Base-by-base conservation (phyloP, 345 rosid species). In the Linum usitatissimum region DNA sequence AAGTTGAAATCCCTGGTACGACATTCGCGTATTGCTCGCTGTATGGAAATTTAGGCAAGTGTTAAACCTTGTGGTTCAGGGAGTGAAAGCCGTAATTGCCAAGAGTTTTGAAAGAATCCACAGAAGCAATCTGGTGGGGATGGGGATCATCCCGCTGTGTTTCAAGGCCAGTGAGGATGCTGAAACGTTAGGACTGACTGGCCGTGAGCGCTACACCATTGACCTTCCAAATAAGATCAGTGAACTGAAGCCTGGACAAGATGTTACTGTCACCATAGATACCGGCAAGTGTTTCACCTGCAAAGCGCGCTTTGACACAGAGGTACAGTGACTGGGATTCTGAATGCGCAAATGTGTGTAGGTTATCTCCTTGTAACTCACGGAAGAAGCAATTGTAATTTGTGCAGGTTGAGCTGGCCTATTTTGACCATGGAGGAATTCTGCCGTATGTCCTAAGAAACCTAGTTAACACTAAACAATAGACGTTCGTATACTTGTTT, bases 41-140 rank as follows among this genome's bases (percentile, higher is more conserved):
- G 51, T 45, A 15, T 45, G 15, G 17, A 15, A 10, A 10, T 45
- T 45, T 18, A 21, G 14, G 9, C 17, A 14, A 63, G 14, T 18
- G 30, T 21, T 57, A 38, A 6, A 7, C 30, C 0, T 13, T 18
- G 9, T 20, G 18, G 4, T 13, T 21, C 59, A 81, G 86, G 86
- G 86, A 53, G 86, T 81, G 70, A 84, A 80, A 81, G 86, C 86
- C 10, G 86, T 81, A 2, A 81, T 80, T 45, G 76, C 86, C 53
- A 84, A 81, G 80, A 84, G 86, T 81, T 84, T 81, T 60, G 90
- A 84, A 81, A 78, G 84, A 68, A 81, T 84, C 66, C 86, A 84
- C 66, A 73, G 86, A 0, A 84, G 86, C 64, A 84, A 81, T 55
- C 69, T 81, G 58, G 86, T 83, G 13, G 84, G 90, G 14, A 81